phyloP scores from a whole-genome alignment of 306 rosid genomes.

The Ormosia semicastrata region DNA sequence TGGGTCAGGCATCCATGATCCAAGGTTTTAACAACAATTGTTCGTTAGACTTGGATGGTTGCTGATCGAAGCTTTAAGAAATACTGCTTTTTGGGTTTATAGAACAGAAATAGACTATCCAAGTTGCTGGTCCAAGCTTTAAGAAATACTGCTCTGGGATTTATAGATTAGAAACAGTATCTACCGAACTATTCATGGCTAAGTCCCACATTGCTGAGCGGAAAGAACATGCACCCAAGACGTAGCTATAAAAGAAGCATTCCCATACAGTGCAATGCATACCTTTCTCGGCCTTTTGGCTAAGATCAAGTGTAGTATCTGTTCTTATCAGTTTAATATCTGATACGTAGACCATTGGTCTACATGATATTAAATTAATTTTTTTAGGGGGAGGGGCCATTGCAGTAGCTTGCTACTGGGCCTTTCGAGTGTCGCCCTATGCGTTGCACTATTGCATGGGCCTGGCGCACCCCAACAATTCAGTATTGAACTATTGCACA shows the following conservation, averaged over 20 bases:
- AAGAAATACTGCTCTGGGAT: neutral
- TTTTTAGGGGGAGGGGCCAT: neutral
- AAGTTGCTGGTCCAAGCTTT: neutral
- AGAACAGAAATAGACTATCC: neutral
- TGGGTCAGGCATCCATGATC: neutral
- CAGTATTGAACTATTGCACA: neutral
- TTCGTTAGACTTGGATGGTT: neutral
- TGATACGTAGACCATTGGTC: neutral
- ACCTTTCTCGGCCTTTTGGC: constrained; percentile 20
- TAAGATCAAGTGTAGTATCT: constrained; percentile 27
- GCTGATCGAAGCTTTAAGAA: too few species aligned
- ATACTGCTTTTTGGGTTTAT: neutral
- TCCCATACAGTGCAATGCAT: rapidly evolving
- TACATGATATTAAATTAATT: constrained; percentile 2
- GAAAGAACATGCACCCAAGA: neutral
- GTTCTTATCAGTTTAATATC: constrained; percentile 18
- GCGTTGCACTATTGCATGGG: neutral
- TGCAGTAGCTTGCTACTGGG: neutral
- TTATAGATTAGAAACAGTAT: too few species aligned
- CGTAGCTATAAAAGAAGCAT: neutral
- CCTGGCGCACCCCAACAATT: neutral
- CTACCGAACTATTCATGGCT: neutral
- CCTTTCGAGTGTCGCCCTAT: neutral
- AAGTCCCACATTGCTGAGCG: neutral
- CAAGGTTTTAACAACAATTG: neutral